phyloP scores from a whole-genome alignment of 108 stramenopile genomes.

The Cyclotella atomus region DNA sequence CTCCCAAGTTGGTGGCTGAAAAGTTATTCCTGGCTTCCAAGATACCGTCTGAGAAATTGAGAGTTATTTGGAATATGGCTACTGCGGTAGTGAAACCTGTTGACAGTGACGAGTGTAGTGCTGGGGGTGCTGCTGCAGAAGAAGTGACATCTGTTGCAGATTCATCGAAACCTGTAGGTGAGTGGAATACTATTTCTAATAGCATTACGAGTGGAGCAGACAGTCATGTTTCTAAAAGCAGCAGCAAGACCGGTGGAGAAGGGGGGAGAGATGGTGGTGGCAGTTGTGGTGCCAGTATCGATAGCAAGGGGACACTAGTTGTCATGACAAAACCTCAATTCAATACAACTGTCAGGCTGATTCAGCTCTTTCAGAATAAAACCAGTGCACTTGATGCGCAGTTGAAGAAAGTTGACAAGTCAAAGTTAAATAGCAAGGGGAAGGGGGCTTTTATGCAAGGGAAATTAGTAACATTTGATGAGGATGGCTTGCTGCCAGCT shows the following conservation, averaged over 20 bases:
- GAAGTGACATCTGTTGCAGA: not conserved
- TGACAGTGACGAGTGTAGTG: not conserved
- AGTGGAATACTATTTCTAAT: too few species aligned
- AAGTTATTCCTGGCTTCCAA: slow-evolving; percentile 27
- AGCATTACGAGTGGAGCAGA: too few species aligned
- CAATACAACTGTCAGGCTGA: slow-evolving; percentile 25
- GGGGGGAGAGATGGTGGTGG: too few species aligned
- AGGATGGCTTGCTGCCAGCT: slow-evolving; percentile 31
- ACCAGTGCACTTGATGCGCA: slow-evolving; percentile 20
- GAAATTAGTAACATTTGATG: not conserved
- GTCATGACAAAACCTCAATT: slow-evolving; percentile 40
- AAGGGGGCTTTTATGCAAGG: not conserved
- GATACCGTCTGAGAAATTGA: slow-evolving; percentile 29
- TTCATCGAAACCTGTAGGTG: too few species aligned
- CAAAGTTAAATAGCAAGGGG: not conserved
- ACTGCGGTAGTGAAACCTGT: not conserved
- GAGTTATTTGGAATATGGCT: slow-evolving; percentile 52
- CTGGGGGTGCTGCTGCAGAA: not conserved
- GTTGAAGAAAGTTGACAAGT: slow-evolving; percentile 3
- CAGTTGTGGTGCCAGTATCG: too few species aligned
- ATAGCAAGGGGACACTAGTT: too few species aligned
- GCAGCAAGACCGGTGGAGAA: too few species aligned
- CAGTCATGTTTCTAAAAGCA: not conserved
- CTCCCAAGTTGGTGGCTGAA: slow-evolving; percentile 27
- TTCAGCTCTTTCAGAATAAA: slow-evolving; percentile 42